phyloP scores from a whole-genome alignment of 768 basidiomycete species.

The Macrolepiota dolichaula region DNA sequence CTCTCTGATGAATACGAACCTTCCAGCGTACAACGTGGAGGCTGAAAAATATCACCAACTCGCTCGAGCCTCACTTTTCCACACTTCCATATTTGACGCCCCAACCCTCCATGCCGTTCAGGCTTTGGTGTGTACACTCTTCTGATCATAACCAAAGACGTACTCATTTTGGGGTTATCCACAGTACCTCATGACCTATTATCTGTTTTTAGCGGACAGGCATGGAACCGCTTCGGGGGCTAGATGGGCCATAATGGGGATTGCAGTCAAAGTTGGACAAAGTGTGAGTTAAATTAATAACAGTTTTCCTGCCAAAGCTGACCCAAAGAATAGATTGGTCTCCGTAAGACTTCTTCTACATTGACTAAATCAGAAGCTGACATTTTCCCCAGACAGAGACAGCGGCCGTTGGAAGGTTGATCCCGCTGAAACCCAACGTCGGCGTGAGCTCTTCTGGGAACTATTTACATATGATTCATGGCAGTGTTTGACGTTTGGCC shows the following conservation, averaged over 20 bases:
- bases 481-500: slow-evolving; percentile 67
- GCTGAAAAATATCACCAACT: slow-evolving; percentile 71
- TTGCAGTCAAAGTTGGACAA: slow-evolving; percentile 67
- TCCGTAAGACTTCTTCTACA: slow-evolving; percentile 44
- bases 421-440: slow-evolving; percentile 50
- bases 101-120: slow-evolving; percentile 68
- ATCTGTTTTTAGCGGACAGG: slow-evolving; percentile 65
- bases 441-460: slow-evolving; percentile 73
- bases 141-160: slow-evolving; percentile 2
- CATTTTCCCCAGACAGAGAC: slow-evolving; percentile 51
- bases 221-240: slow-evolving; percentile 64
- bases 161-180: slow-evolving; percentile 11
- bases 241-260: slow-evolving; percentile 66
- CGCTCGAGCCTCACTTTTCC: slow-evolving; percentile 62
- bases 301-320: slow-evolving; percentile 13
- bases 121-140: slow-evolving; percentile 46
- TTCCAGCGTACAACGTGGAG: slow-evolving; percentile 59
- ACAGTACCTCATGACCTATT: slow-evolving; percentile 69
- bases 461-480: slow-evolving; percentile 50
- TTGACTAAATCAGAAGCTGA: slow-evolving; percentile 2
- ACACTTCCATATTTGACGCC: slow-evolving; percentile 61
- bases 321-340: slow-evolving; percentile 49
- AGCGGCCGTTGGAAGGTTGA: slow-evolving; percentile 68
- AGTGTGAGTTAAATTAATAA: slow-evolving; percentile 46
- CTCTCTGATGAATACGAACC: slow-evolving; percentile 52